Percentiles rank a stretch among this genome's conserved stretches.
These are phyloP conservation scores for Fusarium ambrosium DNA, from an alignment of 2,329 filamentous ascomycete species.

Conservation along the genomic window DNA sequence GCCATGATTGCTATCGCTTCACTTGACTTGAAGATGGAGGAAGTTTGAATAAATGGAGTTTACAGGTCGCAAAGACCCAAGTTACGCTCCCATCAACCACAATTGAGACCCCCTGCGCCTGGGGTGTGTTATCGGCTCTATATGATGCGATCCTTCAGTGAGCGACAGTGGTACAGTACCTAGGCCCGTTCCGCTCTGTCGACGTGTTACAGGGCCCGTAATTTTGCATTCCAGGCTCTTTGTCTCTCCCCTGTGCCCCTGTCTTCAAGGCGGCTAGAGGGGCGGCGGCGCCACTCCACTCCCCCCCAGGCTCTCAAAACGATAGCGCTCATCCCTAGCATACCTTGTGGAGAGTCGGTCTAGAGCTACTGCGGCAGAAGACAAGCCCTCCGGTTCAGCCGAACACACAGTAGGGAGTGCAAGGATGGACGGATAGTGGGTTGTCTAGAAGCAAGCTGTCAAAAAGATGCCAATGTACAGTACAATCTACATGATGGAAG, in stretches of 20 bases:
- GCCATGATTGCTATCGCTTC: neutral
- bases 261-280: neutral
- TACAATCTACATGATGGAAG: neutral
- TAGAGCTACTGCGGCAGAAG: neutral
- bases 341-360: neutral
- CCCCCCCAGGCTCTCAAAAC: neutral
- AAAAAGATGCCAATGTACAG: neutral
- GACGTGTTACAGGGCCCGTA: neutral
- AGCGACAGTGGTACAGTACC: neutral
- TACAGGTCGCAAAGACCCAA: neutral
- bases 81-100: neutral
- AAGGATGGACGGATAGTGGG: neutral
- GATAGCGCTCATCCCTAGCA: neutral
- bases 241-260: neutral
- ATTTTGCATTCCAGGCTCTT: neutral
- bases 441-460: neutral
- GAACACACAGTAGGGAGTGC: neutral
- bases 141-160: slow-evolving; percentile 1
- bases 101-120: neutral
- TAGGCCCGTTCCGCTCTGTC: neutral
- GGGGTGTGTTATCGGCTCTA: slow-evolving; percentile 8
- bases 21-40: neutral
- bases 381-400: neutral
- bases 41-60: neutral
- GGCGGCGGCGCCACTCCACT: neutral